phyloP scores from a whole-genome alignment of 1,284 basidiomycete genomes.

The Trichosporon inkin region DNA sequence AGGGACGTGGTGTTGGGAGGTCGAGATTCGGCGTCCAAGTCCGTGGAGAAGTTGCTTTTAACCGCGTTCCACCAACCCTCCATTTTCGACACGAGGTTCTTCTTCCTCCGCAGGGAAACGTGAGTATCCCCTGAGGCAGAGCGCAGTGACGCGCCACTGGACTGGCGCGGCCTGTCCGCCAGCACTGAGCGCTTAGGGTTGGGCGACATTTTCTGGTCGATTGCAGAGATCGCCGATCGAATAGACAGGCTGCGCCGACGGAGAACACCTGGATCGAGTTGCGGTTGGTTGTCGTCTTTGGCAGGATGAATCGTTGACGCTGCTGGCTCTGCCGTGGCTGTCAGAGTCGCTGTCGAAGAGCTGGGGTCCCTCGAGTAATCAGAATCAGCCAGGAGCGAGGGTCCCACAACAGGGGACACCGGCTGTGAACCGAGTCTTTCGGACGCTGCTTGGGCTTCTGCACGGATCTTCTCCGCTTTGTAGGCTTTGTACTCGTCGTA shows the following conservation, averaged over 20 bases:
- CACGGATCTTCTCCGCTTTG: constrained; percentile 56
- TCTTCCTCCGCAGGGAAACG: constrained; percentile 38
- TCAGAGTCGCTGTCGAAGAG: neutral
- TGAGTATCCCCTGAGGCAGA: constrained; percentile 14
- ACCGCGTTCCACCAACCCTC: constrained; percentile 54
- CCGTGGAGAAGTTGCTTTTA: constrained; percentile 48
- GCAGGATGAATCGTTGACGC: constrained; percentile 30
- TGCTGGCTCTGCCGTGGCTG: neutral
- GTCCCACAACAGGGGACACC: neutral
- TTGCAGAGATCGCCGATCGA: constrained; percentile 30
- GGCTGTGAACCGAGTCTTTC: constrained; percentile 2
- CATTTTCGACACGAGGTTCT: constrained; percentile 51
- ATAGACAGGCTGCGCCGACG: constrained; percentile 39
- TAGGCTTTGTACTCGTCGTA: constrained; percentile 57
- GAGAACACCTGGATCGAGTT: neutral
- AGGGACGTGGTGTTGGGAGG: neutral
- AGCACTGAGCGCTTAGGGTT: constrained; percentile 22
- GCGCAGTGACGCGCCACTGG: constrained; percentile 32
- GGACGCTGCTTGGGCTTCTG: constrained; percentile 39
- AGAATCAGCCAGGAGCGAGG: neutral
- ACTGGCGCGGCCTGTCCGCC: constrained; percentile 32
- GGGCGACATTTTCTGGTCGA: constrained; percentile 37
- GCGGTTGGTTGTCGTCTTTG: constrained; percentile 26
- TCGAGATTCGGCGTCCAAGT: constrained; percentile 11
- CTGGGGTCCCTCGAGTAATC: neutral